These are phyloP conservation scores for Nicotiana noctiflora DNA, from an alignment of 257 asterid genomes.

Conservation along the genomic window DNA sequence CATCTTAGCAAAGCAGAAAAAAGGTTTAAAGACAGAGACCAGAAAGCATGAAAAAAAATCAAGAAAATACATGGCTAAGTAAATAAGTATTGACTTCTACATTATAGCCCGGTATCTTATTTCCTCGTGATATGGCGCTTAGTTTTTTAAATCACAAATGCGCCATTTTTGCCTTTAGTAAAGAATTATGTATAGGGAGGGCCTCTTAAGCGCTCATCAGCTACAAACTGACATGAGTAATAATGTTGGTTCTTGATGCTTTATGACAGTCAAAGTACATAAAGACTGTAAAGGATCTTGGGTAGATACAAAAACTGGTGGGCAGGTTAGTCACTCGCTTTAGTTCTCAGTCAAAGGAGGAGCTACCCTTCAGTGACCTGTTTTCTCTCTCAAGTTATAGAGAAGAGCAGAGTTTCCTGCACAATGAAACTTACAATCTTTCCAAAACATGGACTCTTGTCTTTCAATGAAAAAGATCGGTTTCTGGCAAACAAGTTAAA, in stretches of 20 bases:
- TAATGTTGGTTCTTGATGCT: not conserved
- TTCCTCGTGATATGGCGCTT: not conserved
- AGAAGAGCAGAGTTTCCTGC: slow-evolving; percentile 2
- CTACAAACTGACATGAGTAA: not conserved
- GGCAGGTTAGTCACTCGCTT: not conserved
- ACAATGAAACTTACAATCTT: not conserved
- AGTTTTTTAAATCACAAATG: not conserved
- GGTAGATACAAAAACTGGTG: not conserved
- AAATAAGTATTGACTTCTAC: not conserved
- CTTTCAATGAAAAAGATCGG: not conserved
- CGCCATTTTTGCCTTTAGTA: not conserved
- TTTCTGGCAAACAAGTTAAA: not conserved
- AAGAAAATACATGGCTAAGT: not conserved
- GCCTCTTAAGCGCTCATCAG: not conserved
- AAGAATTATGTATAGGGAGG: not conserved
- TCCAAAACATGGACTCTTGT: not conserved
- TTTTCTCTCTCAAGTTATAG: not conserved
- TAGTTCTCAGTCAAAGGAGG: not conserved
- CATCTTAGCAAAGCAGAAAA: slow-evolving; percentile 2
- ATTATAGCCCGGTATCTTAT: not conserved
- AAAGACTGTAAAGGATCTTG: not conserved
- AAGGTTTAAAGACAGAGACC: not conserved
- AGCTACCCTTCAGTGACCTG: not conserved
- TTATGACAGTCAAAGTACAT: not conserved
- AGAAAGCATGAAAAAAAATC: not conserved